These are phyloP conservation scores for Leccinum subtestaceum DNA, from an alignment of 768 basidiomycete species.

Conservation along the genomic window DNA sequence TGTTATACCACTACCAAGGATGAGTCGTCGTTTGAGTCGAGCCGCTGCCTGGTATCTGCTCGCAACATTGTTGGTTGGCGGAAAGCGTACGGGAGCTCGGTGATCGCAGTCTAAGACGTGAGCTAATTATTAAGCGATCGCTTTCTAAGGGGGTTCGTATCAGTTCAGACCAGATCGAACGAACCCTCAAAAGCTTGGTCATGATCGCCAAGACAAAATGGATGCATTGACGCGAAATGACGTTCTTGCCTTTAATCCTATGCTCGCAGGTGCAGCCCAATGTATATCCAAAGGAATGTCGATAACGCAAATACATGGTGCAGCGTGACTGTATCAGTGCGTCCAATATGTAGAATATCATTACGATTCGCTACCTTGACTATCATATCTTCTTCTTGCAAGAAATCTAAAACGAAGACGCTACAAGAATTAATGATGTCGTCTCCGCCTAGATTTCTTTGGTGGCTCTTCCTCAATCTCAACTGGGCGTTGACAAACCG, in stretches of 20 bases:
- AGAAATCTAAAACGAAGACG: conserved; percentile 4
- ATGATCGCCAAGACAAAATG: neutral
- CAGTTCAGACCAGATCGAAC: neutral
- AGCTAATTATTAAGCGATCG: conserved; percentile 20
- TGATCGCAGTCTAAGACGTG: neutral
- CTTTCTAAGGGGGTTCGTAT: neutral
- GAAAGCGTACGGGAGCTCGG: neutral
- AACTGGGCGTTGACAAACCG: conserved; percentile 78
- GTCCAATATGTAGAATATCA: conserved; percentile 32
- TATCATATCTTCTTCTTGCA: conserved; percentile 23
- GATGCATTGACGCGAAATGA: neutral
- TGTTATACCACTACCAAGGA: conserved; percentile 11
- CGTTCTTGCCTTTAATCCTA: neutral
- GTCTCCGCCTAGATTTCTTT: conserved; percentile 32
- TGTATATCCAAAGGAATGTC: conserved; percentile 23
- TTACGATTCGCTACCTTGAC: conserved; percentile 29
- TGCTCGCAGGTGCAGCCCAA: neutral
- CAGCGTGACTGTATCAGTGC: conserved; percentile 22
- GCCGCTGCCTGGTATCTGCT: neutral
- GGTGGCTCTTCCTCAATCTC: conserved; percentile 42
- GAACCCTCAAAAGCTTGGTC: neutral
- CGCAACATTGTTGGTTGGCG: neutral
- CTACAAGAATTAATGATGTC: conserved; percentile 16
- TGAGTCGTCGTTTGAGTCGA: conserved; percentile 1
- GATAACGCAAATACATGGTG: conserved; percentile 25